A percentile compares a stretch with the other conserved stretches of the same genome.
Evolutionary conservation across 225 moss, liverwort and hornwort species (phyloP).

Genomic region (Physcomitrellopsis africana): DNA sequence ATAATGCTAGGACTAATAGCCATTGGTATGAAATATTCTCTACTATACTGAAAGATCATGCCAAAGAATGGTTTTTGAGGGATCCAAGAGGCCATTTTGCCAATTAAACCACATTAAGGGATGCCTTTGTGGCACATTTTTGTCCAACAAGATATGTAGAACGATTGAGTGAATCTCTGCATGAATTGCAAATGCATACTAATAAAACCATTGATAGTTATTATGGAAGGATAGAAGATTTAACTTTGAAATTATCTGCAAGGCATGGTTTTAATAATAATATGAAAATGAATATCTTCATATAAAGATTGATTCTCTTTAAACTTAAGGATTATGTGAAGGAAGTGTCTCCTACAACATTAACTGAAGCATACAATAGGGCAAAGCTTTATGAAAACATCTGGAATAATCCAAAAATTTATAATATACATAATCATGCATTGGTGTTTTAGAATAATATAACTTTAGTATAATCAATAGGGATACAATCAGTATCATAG

Average conservation of each 20-base stretch:
- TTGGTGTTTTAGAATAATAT: too few species aligned
- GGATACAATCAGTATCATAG: too few species aligned
- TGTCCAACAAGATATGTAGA: background rate
- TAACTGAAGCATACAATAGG: too few species aligned
- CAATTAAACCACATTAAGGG: fast-evolving
- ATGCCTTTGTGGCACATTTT: slow-evolving; percentile 10
- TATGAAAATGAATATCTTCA: too few species aligned
- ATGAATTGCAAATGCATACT: background rate
- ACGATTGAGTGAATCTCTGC: too few species aligned
- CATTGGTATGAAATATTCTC: too few species aligned
- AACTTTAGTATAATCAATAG: too few species aligned
- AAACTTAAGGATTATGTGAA: too few species aligned
- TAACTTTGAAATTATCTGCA: background rate
- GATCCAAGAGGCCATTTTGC: background rate
- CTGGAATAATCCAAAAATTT: background rate
- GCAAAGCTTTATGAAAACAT: too few species aligned
- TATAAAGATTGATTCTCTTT: too few species aligned
- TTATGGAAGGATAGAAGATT: slow-evolving; percentile 1
- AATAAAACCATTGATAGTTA: slow-evolving; percentile 10
- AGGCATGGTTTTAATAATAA: too few species aligned
- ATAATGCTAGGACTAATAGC: background rate
- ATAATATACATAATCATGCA: fast-evolving
- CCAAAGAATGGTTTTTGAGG: background rate
- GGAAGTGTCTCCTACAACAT: too few species aligned
- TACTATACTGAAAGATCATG: background rate